phyloP scores from a whole-genome alignment of 2,329 filamentous ascomycete genomes.

The Talaromyces sp. region DNA sequence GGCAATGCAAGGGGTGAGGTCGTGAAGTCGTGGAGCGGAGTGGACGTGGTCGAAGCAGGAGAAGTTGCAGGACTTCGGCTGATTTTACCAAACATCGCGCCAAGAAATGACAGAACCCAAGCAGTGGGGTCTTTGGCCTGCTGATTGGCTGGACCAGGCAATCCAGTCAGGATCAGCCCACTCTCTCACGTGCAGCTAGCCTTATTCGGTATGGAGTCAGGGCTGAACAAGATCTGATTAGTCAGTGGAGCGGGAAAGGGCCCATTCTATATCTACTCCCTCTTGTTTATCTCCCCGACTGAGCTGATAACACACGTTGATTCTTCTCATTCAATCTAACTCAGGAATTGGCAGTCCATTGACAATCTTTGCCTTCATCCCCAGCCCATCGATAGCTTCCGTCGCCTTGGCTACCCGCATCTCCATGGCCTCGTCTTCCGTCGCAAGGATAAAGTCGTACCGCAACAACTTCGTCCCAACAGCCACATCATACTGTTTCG shows the following conservation, averaged over 20 bases:
- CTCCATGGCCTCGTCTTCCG: constrained; percentile 63
- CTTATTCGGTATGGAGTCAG: background rate
- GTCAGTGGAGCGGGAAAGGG: background rate
- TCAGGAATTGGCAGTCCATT: constrained; percentile 75
- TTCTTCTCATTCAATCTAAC: constrained; percentile 43
- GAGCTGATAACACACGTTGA: too few relatives aligned
- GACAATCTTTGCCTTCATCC: constrained; percentile 67
- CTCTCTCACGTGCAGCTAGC: background rate
- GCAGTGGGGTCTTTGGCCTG: background rate
- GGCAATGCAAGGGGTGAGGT: background rate
- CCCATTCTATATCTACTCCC: background rate
- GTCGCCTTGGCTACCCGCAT: constrained; percentile 65
- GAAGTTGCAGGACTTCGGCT: background rate
- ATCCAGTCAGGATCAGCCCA: background rate
- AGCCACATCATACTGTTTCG: constrained; percentile 60
- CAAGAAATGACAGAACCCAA: background rate
- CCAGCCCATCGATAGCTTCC: constrained; percentile 64
- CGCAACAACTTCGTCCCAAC: constrained; percentile 62
- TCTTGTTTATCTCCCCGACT: background rate
- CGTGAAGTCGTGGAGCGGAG: background rate
- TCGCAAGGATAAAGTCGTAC: constrained; percentile 75
- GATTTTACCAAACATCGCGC: background rate
- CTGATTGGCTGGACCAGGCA: background rate
- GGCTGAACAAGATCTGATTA: background rate
- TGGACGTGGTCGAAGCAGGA: background rate